Base-by-base conservation (phyloP, 2,329 filamentous ascomycete species). In the Neocucurbitaria cava region DNA sequence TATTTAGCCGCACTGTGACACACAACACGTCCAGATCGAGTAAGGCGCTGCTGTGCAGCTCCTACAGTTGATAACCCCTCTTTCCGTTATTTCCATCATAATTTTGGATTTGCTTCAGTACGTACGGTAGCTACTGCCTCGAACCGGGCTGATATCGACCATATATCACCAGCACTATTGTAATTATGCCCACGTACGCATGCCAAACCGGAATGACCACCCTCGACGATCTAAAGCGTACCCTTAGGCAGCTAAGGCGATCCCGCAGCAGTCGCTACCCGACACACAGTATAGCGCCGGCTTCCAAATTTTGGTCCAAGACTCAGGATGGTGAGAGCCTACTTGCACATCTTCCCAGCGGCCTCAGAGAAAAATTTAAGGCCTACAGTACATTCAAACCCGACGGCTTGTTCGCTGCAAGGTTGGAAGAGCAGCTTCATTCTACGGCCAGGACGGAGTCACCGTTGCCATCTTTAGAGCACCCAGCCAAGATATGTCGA, bases 371-470 rank as follows among this genome's bases (percentile, higher is more conserved):
- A 5, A 82, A 77, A 42, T 69, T 87, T 52, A 74, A 15, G 8
- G 79, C 43, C 62, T 87, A 88, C 61, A 64, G 67, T 54, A 84
- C 85, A 20, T 82, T 82, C 52, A 85, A 87, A 65, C 82, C 82
- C 1, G 85, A 82, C 52, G 10, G 3, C 0, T 47, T 81, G 21
- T 84, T 82, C 69, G 79, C 81, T 43, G 53, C 68, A 28, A 62
- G 45, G 2, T 62, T 87, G 57, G 71, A 81, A 68, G 58, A 78
- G 62, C 79, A 75, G 72, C 59, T 86, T 61, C 54, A 38, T 45
- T 60, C 65, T n/a, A n/a, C n/a, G n/a, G n/a, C n/a, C 33, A 13
- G 6, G 20, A 26, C 40, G 5, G 63, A 74, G 17, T 59, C 67
- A 1, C 75, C 76, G 6, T 65, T 86, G 4, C 80, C 80, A 11